Evolutionary conservation across 805 yeast species (phyloP).

Genomic region (Myxozyma neotropica): DNA sequence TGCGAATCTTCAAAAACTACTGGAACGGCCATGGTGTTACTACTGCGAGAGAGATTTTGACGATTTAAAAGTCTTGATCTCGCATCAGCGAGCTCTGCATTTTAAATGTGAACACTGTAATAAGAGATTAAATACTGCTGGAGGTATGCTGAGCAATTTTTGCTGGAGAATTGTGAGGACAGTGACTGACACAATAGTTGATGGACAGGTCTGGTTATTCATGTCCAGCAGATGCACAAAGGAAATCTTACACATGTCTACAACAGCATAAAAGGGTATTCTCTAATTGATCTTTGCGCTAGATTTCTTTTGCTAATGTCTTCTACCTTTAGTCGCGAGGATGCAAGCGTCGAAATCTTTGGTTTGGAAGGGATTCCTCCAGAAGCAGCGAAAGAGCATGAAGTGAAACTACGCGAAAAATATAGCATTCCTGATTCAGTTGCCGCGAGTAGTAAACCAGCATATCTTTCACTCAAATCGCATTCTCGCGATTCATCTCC

Average conservation of each 20-base stretch:
- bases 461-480: neutral
- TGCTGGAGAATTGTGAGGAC: neutral
- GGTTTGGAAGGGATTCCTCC: slow-evolving; percentile 37
- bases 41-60: slow-evolving; percentile 38
- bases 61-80: slow-evolving; percentile 36
- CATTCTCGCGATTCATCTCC: slow-evolving; percentile 5
- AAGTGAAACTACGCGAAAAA: slow-evolving; percentile 24
- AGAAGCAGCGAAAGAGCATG: slow-evolving; percentile 31
- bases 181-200: neutral
- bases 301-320: neutral
- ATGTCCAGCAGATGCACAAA: slow-evolving; percentile 37
- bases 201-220: slow-evolving; percentile 32
- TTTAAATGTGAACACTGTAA: slow-evolving; percentile 36
- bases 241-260: slow-evolving; percentile 27
- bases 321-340: slow-evolving; percentile 28
- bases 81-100: slow-evolving; percentile 37
- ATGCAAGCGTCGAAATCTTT: slow-evolving; percentile 33
- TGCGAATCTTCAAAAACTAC: slow-evolving; percentile 22
- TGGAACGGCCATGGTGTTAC: slow-evolving; percentile 37
- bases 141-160: slow-evolving; percentile 19
- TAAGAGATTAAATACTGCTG: slow-evolving; percentile 36
- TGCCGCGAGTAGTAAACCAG: slow-evolving; percentile 7
- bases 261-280: slow-evolving; percentile 31
- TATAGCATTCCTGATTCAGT: slow-evolving; percentile 22
- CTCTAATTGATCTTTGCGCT: too few relatives aligned